phyloP scores from a whole-genome alignment of 306 rosid genomes.

The Casuarina equisetifolia region DNA sequence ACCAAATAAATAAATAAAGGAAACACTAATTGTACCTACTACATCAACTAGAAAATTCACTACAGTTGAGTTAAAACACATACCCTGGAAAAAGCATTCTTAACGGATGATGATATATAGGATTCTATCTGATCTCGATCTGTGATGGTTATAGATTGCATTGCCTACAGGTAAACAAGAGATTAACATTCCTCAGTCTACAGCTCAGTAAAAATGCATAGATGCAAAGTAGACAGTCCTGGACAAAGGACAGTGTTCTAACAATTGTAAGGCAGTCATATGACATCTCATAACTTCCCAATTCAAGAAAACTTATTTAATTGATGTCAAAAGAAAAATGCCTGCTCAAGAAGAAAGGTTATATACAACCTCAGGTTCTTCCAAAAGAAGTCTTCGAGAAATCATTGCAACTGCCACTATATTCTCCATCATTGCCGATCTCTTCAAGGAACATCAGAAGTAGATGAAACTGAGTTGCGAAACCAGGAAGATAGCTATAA shows the following conservation, averaged over 20 bases:
- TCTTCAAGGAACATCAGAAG: slow-evolving; percentile 48
- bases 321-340: slow-evolving; percentile 28
- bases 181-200: slow-evolving; percentile 16
- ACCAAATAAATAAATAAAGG: neutral
- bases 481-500: slow-evolving; percentile 20
- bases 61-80: slow-evolving; percentile 34
- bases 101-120: slow-evolving; percentile 71
- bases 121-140: slow-evolving; percentile 94
- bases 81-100: slow-evolving; percentile 84
- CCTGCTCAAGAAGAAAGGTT: slow-evolving; percentile 18
- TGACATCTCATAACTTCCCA: neutral
- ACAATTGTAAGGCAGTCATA: neutral
- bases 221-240: neutral
- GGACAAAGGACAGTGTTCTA: neutral
- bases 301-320: neutral
- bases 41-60: slow-evolving; percentile 25
- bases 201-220: neutral
- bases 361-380: slow-evolving; percentile 75
- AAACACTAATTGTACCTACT: slow-evolving; percentile 20
- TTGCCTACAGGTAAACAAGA: slow-evolving; percentile 46
- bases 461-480: slow-evolving; percentile 20
- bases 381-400: slow-evolving; percentile 90
- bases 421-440: slow-evolving; percentile 72
- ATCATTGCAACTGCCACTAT: slow-evolving; percentile 85
- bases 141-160: slow-evolving; percentile 59